Conservation (phyloP, 1,284 basidiomycete genomes). For the Leccinum idahoense region DNA sequence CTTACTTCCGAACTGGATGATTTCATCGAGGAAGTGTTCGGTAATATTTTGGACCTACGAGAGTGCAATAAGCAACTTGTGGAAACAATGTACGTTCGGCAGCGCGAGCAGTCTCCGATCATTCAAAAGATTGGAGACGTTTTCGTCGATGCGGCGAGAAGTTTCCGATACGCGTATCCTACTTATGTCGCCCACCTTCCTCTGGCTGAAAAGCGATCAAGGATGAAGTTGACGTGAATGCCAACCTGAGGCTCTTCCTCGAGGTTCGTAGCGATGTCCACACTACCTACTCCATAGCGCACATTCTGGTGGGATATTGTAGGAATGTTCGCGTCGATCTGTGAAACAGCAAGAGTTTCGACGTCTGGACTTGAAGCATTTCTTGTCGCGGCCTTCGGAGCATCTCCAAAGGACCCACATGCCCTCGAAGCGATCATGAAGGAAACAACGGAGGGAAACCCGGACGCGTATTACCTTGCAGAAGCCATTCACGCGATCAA, state of each 20-base stretch:
- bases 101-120: constrained; percentile 85
- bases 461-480: constrained; percentile 73
- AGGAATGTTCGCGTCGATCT: constrained; percentile 57
- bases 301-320: constrained; percentile 2
- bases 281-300: constrained; percentile 4
- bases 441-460: constrained; percentile 72
- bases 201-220: constrained; percentile 81
- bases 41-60: constrained; percentile 80
- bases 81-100: constrained; percentile 81
- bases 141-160: constrained; percentile 81
- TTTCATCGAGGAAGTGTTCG: constrained; percentile 85
- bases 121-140: constrained; percentile 88
- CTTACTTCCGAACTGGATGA: constrained; percentile 60
- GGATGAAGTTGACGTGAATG: constrained; percentile 79
- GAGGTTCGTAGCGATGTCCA: constrained; percentile 52
- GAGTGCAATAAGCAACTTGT: constrained; percentile 79
- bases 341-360: constrained; percentile 65
- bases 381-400: constrained; percentile 81
- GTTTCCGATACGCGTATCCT: constrained; percentile 85
- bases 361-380: constrained; percentile 82
- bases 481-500: constrained; percentile 77
- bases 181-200: constrained; percentile 83
- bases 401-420: constrained; percentile 86
- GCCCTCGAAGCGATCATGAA: constrained; percentile 83
- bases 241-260: constrained; percentile 79